These are phyloP conservation scores for Russula sp. DNA, from an alignment of 768 basidiomycete genomes.

Conservation along the genomic window DNA sequence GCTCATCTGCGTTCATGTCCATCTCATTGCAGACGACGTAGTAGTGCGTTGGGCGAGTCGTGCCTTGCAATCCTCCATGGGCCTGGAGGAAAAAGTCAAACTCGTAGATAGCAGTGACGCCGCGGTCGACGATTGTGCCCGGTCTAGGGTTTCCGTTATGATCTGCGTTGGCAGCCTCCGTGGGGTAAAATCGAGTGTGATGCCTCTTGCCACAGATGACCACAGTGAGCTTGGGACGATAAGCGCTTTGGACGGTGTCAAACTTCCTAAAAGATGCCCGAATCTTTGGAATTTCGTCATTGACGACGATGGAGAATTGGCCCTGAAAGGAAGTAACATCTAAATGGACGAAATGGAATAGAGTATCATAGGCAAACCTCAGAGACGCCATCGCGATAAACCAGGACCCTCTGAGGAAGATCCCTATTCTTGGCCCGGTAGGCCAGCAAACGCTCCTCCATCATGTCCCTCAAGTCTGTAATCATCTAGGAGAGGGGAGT, in stretches of 20 bases:
- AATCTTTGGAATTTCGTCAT: slow-evolving; percentile 42
- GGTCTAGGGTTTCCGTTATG: slow-evolving; percentile 46
- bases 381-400: slow-evolving; percentile 73
- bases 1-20: slow-evolving; percentile 41
- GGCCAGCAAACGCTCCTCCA: slow-evolving; percentile 40
- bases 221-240: slow-evolving; percentile 45
- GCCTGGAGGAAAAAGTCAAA: slow-evolving; percentile 54
- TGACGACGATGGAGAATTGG: slow-evolving; percentile 43
- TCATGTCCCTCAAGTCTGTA: slow-evolving; percentile 43
- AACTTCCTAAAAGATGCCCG: slow-evolving; percentile 39
- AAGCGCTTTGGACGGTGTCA: slow-evolving; percentile 32
- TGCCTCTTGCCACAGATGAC: slow-evolving; percentile 55
- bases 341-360: not conserved
- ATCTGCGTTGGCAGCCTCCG: slow-evolving; percentile 38
- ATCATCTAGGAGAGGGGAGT: slow-evolving; percentile 36
- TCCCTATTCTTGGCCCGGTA: slow-evolving; percentile 35
- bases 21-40: slow-evolving; percentile 52
- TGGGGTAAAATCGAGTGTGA: slow-evolving; percentile 53
- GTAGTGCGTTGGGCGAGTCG: slow-evolving; percentile 50
- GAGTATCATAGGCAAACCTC: slow-evolving; percentile 41
- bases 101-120: slow-evolving; percentile 48
- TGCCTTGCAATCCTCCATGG: slow-evolving; percentile 43
- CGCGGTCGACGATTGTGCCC: slow-evolving; percentile 50
- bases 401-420: slow-evolving; percentile 43
- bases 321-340: slow-evolving; percentile 31